These are phyloP conservation scores for Polychaeton citri DNA, from an alignment of 2,329 filamentous ascomycete genomes.

Conservation along the genomic window DNA sequence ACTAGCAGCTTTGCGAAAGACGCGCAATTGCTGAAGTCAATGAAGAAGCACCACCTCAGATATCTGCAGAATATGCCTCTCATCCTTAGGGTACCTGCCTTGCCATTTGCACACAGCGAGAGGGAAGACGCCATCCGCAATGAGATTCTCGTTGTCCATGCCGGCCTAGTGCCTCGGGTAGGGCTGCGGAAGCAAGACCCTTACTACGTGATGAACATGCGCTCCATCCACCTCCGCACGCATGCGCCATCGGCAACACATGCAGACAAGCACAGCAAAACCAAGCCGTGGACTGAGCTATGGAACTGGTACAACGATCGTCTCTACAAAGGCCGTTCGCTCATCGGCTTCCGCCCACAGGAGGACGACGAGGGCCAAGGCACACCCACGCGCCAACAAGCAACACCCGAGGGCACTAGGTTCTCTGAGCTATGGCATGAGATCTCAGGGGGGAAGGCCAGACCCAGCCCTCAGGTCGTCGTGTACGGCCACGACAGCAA, in stretches of 20 bases:
- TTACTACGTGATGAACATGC: constrained; percentile 83
- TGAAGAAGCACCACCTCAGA: constrained; percentile 17
- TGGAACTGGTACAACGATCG: constrained; percentile 23
- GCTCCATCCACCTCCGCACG: constrained; percentile 54
- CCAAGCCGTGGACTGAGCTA: constrained; percentile 16
- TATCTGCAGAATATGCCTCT: constrained; percentile 22
- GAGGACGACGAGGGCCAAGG: constrained; percentile 5
- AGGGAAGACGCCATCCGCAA: constrained; percentile 46
- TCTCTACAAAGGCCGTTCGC: constrained; percentile 11
- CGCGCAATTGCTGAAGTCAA: constrained; percentile 11
- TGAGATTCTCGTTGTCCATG: constrained; percentile 64
- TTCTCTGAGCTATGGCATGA: constrained; percentile 17
- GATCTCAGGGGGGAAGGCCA: constrained; percentile 4
- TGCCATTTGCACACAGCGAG: constrained; percentile 10
- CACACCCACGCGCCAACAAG: background rate
- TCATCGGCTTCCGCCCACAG: constrained; percentile 6
- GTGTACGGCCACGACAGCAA: constrained; percentile 82
- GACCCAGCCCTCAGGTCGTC: constrained; percentile 45
- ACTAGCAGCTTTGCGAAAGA: constrained; percentile 10
- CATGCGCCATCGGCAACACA: constrained; percentile 39
- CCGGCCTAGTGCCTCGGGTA: constrained; percentile 67
- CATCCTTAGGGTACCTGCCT: constrained; percentile 21
- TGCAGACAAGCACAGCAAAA: constrained; percentile 8
- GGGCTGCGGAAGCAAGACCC: constrained; percentile 59
- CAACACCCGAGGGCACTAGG: background rate